These are phyloP conservation scores for Euphorbia tirucalli DNA, from an alignment of 345 rosid species.

Conservation along the genomic window DNA sequence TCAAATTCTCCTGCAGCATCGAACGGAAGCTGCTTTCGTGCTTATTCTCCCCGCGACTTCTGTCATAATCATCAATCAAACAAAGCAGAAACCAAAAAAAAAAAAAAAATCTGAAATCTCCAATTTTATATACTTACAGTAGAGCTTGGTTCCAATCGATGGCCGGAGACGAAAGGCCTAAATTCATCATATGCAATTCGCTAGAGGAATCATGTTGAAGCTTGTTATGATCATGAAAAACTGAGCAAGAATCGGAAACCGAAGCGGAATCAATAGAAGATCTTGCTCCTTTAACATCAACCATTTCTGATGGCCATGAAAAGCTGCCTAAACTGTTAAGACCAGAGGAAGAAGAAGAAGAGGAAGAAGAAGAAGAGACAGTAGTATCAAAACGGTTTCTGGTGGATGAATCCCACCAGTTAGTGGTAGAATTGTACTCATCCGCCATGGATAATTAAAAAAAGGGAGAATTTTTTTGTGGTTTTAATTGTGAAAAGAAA, in stretches of 20 bases:
- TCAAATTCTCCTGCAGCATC: too few relatives aligned
- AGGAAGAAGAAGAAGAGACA: constrained; percentile 51
- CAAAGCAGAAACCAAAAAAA: not conserved
- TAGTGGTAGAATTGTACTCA: constrained; percentile 45
- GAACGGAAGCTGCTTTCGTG: too few relatives aligned
- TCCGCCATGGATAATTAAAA: constrained; percentile 61
- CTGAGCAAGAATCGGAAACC: constrained; percentile 44
- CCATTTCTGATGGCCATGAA: constrained; percentile 55
- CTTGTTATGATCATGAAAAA: constrained; percentile 47
- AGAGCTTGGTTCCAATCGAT: constrained; percentile 86
- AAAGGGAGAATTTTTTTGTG: too few relatives aligned
- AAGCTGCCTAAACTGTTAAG: constrained; percentile 44
- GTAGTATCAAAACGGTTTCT: constrained; percentile 44
- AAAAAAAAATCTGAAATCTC: not conserved
- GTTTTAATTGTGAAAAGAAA: not conserved
- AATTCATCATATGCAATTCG: constrained; percentile 74
- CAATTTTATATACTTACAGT: constrained; percentile 43
- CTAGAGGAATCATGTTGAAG: constrained; percentile 29
- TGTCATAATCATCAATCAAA: constrained; percentile 19
- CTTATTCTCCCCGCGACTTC: constrained; percentile 69
- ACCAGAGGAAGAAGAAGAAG: constrained; percentile 60
- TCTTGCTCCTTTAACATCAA: constrained; percentile 42
- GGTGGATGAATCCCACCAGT: constrained; percentile 74
- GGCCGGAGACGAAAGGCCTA: constrained; percentile 83
- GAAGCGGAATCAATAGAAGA: constrained; percentile 60